Conservation (phyloP, 2,329 filamentous ascomycete species). For the Fonsecaea pedrosoi region DNA sequence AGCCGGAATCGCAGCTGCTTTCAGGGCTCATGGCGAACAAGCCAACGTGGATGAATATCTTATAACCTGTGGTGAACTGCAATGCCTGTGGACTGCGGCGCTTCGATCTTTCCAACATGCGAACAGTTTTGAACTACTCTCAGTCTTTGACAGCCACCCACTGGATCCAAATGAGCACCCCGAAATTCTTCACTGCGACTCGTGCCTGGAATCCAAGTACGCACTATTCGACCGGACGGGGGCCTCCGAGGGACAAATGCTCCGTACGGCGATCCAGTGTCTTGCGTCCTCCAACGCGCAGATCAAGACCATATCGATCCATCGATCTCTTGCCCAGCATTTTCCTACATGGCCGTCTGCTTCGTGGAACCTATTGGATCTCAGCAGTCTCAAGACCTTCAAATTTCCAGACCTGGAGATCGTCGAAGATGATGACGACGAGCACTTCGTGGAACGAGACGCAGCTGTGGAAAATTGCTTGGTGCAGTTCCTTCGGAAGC, state of each 20-base stretch:
- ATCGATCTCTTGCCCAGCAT: neutral
- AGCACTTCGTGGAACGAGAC: neutral
- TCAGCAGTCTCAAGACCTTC: neutral
- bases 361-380: neutral
- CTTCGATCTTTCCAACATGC: neutral
- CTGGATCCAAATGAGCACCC: constrained; percentile 2
- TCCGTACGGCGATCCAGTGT: constrained; percentile 6
- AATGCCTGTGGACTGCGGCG: neutral
- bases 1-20: neutral
- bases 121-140: constrained; percentile 1
- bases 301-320: constrained; percentile 3
- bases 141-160: constrained; percentile 4
- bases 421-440: neutral
- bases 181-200: neutral
- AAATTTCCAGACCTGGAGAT: neutral
- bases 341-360: neutral
- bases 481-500: constrained; percentile 1
- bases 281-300: neutral
- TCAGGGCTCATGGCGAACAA: neutral
- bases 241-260: neutral
- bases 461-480: neutral
- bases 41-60: neutral
- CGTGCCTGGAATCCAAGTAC: neutral
- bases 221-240: neutral
- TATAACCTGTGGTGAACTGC: neutral